Percentiles rank a stretch among this genome's conserved stretches.
Conservation (phyloP, 2,329 filamentous ascomycete genomes). For the Saccharata proteae region DNA sequence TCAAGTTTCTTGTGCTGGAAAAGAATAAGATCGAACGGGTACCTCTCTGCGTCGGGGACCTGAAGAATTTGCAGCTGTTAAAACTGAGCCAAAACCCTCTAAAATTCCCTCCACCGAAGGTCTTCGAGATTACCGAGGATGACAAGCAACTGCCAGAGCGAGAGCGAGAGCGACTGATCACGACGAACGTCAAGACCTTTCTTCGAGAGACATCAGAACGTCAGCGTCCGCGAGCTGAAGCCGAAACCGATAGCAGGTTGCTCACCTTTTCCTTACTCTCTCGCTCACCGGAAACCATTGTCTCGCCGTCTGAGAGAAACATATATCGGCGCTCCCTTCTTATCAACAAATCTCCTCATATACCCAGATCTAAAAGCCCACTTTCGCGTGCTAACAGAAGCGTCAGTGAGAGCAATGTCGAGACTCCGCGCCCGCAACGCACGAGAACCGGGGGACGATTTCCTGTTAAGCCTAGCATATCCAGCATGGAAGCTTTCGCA, state of each 20-base stretch:
- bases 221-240: constrained; percentile 29
- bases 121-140: constrained; percentile 26
- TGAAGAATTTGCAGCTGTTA: constrained; percentile 77
- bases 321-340: too few relatives aligned
- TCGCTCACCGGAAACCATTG: too few relatives aligned
- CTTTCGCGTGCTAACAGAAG: constrained; percentile 9
- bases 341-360: too few relatives aligned
- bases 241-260: constrained; percentile 33
- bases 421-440: constrained; percentile 62
- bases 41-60: constrained; percentile 74
- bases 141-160: constrained; percentile 33
- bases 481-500: constrained; percentile 47
- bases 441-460: constrained; percentile 44
- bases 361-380: too few relatives aligned
- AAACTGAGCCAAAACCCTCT: constrained; percentile 86
- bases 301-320: too few relatives aligned
- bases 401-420: constrained; percentile 57
- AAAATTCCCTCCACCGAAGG: constrained; percentile 52
- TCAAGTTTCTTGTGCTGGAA: constrained; percentile 81
- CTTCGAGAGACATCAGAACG: constrained; percentile 34
- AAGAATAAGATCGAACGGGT: constrained; percentile 79
- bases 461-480: constrained; percentile 54
- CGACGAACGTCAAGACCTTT: constrained; percentile 47
- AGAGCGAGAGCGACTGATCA: constrained; percentile 49
- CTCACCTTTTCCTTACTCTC: not conserved